phyloP scores from a whole-genome alignment of 768 basidiomycete species.

The Tulasnella sp. region DNA sequence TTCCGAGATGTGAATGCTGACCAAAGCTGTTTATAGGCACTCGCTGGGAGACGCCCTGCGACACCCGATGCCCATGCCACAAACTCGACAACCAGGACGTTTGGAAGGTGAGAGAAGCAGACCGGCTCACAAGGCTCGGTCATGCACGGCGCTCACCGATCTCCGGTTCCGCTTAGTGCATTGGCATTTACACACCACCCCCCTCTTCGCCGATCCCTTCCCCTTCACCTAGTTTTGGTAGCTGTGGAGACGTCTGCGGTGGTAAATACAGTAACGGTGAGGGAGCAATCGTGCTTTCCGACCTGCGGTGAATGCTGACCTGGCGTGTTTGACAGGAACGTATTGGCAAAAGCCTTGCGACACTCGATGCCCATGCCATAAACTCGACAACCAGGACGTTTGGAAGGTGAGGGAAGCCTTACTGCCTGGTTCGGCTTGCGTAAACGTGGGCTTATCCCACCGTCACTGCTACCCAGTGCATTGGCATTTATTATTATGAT shows the following conservation, averaged over 20 bases:
- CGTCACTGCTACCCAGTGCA: neutral
- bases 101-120: slow-evolving; percentile 1
- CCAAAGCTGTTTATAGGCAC: neutral
- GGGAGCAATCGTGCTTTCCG: no score
- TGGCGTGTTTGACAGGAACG: neutral
- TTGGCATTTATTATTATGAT: neutral
- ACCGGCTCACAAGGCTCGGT: no score
- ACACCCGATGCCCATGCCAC: neutral
- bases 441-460: neutral
- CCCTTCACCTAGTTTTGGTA: neutral
- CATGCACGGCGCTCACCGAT: no score
- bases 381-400: neutral
- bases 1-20: neutral
- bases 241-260: no score
- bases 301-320: neutral
- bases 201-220: neutral
- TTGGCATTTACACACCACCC: no score
- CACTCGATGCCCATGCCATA: neutral
- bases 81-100: neutral
- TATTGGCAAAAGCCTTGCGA: neutral
- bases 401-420: neutral
- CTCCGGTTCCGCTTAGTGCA: no score
- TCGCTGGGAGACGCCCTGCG: neutral
- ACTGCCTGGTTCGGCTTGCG: no score
- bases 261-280: no score